Evolutionary conservation across 768 basidiomycete species (phyloP), one percentile per base, ranked within the genome.

Genomic region (Hebeloma cylindrosporum): DNA sequence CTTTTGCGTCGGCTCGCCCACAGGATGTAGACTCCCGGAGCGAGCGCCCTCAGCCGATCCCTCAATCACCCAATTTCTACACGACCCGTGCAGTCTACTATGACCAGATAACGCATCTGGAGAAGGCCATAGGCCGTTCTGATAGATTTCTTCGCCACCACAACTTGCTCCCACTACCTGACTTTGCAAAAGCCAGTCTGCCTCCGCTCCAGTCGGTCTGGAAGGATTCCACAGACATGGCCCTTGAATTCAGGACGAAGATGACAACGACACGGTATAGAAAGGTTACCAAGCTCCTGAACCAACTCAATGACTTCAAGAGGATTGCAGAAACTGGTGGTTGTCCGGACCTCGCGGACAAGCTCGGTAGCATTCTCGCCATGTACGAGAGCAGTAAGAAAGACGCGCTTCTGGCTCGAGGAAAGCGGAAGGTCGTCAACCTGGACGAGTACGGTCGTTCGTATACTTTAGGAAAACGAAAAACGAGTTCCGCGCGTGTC

Each of bases 401-500:
- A 57, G 72, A 72, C 20, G 71, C 69, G 5, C 63, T 67, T 40
- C 52, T 76, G 23, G 66, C 72, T 64, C 59, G 73, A 66, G 66
- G 77, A 33, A 68, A 75, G 65, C 72, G 78, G 51, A 83, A 83
- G 57, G 70, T 72, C 6, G 77, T 81, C 26, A 60, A 69, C 18
- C 66, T 90, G 40, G 94, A 97, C 62, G 69, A 76, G 33, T 76
- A 77, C 44, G 91, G 92, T n/a, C 74, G 94, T 46, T 83, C 85
- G n/a, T 90, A 91, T 60, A 88, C 88, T 0, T 60, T 87, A 37
- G 94, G 94, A 28, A 79, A 82, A 65, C 77, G 94, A 53, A 98
- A 98, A 68, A 91, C 91, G 48, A 90, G 88, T 55, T 72, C 85
- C 1, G 93, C 94, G 26, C 79, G 91, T 28, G 93, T 94, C 7